phyloP scores from a whole-genome alignment of 352 stramenopile species.

The Phytophthora cryptogea region DNA sequence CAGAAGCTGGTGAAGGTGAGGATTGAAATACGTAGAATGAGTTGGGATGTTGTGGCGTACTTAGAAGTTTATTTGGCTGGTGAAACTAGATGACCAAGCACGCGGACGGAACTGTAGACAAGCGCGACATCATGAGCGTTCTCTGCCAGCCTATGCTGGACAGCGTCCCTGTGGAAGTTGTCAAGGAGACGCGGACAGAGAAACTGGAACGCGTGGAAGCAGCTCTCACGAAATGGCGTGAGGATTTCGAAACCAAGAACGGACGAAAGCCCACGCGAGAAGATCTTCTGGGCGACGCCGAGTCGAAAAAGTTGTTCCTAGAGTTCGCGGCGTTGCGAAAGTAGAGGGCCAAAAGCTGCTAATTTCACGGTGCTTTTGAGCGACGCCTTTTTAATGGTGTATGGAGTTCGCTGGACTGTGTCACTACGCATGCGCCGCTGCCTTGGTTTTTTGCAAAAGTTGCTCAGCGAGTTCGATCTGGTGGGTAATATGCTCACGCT shows the following conservation, averaged over 20 bases:
- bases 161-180: slow-evolving; percentile 45
- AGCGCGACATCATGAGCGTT: slow-evolving; percentile 83
- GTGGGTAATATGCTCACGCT: slow-evolving; percentile 62
- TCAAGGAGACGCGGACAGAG: slow-evolving; percentile 59
- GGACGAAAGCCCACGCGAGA: slow-evolving; percentile 58
- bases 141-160: slow-evolving; percentile 84
- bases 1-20: slow-evolving; percentile 85
- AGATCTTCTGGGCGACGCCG: slow-evolving; percentile 67
- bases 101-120: slow-evolving; percentile 55
- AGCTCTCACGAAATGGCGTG: slow-evolving; percentile 67
- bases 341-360: slow-evolving; percentile 30
- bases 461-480: slow-evolving; percentile 59
- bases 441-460: slow-evolving; percentile 66
- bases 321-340: slow-evolving; percentile 77
- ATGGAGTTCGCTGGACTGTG: neutral
- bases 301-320: slow-evolving; percentile 66
- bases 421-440: slow-evolving; percentile 39
- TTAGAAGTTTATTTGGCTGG: slow-evolving; percentile 16
- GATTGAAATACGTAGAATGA: neutral
- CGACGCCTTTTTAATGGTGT: slow-evolving; percentile 3
- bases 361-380: slow-evolving; percentile 6
- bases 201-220: slow-evolving; percentile 65
- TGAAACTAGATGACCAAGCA: slow-evolving; percentile 68
- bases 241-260: slow-evolving; percentile 57
- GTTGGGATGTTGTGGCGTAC: neutral